Percentiles rank a stretch among this genome's conserved stretches.
phyloP scores from a whole-genome alignment of 2,329 filamentous ascomycete species.

The Penicillium brasilianum region DNA sequence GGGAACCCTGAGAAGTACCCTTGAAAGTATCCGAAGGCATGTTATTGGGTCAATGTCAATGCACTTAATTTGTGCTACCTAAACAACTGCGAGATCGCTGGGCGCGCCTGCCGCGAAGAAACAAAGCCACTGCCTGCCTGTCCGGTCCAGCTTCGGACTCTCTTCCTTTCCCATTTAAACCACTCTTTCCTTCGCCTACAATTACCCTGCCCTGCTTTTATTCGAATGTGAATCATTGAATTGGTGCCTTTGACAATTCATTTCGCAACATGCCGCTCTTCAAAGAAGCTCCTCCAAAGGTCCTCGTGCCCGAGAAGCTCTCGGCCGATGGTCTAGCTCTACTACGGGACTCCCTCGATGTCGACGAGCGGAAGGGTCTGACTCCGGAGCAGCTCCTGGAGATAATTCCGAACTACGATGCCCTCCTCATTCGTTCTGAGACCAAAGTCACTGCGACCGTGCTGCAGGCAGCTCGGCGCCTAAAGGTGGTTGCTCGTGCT shows the following conservation, averaged over 20 bases:
- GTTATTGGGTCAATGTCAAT: neutral
- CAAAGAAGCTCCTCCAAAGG: slow-evolving; percentile 48
- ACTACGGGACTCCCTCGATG: slow-evolving; percentile 68
- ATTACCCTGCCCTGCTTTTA: neutral
- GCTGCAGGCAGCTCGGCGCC: slow-evolving; percentile 67
- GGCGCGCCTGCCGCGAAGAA: slow-evolving; percentile 14
- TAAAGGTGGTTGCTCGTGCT: slow-evolving; percentile 79
- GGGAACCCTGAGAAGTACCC: neutral
- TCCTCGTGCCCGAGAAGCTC: slow-evolving; percentile 80
- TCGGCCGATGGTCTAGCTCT: slow-evolving; percentile 77
- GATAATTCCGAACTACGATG: slow-evolving; percentile 75
- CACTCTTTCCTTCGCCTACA: neutral
- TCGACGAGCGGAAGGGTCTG: slow-evolving; percentile 70
- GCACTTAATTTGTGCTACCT: neutral
- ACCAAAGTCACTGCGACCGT: slow-evolving; percentile 76
- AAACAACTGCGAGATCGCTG: slow-evolving; percentile 5
- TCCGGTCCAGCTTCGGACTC: neutral
- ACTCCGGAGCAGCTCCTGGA: slow-evolving; percentile 65
- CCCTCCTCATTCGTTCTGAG: slow-evolving; percentile 78
- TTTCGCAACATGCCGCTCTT: slow-evolving; percentile 27
- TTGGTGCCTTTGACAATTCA: neutral
- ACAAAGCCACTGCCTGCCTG: neutral
- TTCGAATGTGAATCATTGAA: neutral
- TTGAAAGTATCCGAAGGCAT: neutral
- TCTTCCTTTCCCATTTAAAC: neutral